phyloP scores from a whole-genome alignment of 1,284 basidiomycete genomes.

The Ceratobasidium papillatum region DNA sequence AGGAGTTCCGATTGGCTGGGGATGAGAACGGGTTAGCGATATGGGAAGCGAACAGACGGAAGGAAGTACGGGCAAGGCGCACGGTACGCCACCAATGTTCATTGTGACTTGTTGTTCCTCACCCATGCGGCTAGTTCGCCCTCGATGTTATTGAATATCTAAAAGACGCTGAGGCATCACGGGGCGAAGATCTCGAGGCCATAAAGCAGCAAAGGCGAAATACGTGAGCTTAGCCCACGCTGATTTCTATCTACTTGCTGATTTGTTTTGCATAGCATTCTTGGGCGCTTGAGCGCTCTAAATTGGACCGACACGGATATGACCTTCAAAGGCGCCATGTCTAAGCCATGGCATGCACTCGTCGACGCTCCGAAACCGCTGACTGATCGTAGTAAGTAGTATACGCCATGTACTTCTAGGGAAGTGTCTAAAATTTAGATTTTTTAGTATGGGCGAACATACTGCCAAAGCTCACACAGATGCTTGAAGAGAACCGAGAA shows the following conservation, averaged over 20 bases:
- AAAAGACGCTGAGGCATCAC: neutral
- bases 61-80: neutral
- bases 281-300: neutral
- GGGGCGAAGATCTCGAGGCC: neutral
- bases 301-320: neutral
- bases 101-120: neutral
- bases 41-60: neutral
- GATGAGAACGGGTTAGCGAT: neutral
- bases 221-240: neutral
- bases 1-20: neutral
- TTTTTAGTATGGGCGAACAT: conserved; percentile 16
- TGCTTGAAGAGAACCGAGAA: conserved; percentile 20
- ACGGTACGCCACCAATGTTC: neutral
- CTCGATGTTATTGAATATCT: neutral
- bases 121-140: neutral
- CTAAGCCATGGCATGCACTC: neutral
- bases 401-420: no score
- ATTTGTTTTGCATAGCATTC: neutral
- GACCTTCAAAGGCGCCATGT: neutral
- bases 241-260: no score
- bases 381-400: conserved; percentile 1
- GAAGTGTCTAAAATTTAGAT: neutral
- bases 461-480: conserved; percentile 1
- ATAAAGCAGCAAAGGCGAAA: neutral
- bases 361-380: conserved; percentile 4